phyloP scores from a whole-genome alignment of 2,329 filamentous ascomycete genomes.

The Elsinoe fawcettii region DNA sequence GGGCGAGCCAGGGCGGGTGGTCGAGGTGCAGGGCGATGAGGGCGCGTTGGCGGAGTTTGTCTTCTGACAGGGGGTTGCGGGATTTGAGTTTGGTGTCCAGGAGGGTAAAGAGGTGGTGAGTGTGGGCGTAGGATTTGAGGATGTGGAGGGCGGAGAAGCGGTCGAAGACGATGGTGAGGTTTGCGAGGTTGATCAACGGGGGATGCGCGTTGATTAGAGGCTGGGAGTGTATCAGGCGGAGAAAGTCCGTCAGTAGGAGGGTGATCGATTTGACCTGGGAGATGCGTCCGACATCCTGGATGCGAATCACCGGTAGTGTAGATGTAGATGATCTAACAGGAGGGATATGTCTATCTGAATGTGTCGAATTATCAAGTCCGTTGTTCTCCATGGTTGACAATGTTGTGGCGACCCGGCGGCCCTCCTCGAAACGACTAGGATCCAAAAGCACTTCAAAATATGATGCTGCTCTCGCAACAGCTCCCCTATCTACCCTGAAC shows the following conservation, averaged over 20 bases:
- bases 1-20: constrained; percentile 52
- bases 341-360: no score
- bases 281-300: constrained; percentile 62
- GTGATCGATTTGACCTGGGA: constrained; percentile 53
- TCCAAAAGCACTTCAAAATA: constrained; percentile 64
- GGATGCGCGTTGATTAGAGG: constrained; percentile 35
- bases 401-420: constrained; percentile 45
- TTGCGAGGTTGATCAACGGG: constrained; percentile 57
- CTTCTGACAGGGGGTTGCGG: constrained; percentile 46
- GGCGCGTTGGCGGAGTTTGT: constrained; percentile 61
- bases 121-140: constrained; percentile 48
- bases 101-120: constrained; percentile 35
- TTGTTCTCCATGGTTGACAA: constrained; percentile 45
- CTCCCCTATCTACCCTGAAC: constrained; percentile 54
- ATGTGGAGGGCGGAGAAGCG: constrained; percentile 58
- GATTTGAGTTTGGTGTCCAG: constrained; percentile 39
- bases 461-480: constrained; percentile 54
- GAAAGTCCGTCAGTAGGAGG: constrained; percentile 53
- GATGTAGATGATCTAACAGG: neutral
- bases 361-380: constrained; percentile 39
- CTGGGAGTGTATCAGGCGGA: constrained; percentile 56
- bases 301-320: constrained; percentile 53
- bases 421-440: constrained; percentile 57
- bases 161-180: constrained; percentile 63
- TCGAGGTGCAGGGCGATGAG: constrained; percentile 59